phyloP scores from a whole-genome alignment of 495 filamentous ascomycete genomes.

The Ramalina peruviana region DNA sequence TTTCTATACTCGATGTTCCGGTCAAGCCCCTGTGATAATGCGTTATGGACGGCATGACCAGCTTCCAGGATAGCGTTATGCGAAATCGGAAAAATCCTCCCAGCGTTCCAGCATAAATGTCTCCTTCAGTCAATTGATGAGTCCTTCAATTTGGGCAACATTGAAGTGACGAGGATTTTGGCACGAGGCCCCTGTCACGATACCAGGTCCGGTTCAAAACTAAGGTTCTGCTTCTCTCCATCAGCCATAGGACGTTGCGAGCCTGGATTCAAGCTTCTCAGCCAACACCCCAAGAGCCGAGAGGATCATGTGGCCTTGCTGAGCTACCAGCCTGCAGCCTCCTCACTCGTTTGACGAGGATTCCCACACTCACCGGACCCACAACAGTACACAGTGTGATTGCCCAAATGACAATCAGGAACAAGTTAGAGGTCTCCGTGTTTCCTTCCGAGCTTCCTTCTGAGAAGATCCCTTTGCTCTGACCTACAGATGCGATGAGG shows the following conservation, averaged over 20 bases:
- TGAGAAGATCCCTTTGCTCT: conserved; percentile 43
- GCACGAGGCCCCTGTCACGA: too few species aligned
- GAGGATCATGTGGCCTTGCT: too few species aligned
- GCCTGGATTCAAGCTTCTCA: too few species aligned
- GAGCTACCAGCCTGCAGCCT: conserved; percentile 17
- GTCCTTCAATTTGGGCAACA: neutral
- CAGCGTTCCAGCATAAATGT: neutral
- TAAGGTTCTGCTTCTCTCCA: too few species aligned
- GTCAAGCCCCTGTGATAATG: neutral
- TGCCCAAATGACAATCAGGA: conserved; percentile 60
- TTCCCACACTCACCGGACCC: conserved; percentile 55
- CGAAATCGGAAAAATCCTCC: neutral
- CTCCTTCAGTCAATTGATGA: neutral
- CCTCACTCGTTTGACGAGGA: conserved; percentile 38
- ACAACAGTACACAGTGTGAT: conserved; percentile 60
- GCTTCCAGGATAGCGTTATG: neutral
- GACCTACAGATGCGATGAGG: conserved; percentile 55
- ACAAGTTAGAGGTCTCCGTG: conserved; percentile 21
- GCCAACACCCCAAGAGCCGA: too few species aligned
- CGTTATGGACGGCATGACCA: conserved; percentile 1
- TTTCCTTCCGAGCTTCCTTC: neutral
- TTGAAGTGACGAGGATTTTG: too few species aligned
- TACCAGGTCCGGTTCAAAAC: too few species aligned
- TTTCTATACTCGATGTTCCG: neutral
- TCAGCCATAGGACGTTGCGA: too few species aligned